phyloP scores from a whole-genome alignment of 2,329 filamentous ascomycete genomes.

The Hymenoscyphus linearis region DNA sequence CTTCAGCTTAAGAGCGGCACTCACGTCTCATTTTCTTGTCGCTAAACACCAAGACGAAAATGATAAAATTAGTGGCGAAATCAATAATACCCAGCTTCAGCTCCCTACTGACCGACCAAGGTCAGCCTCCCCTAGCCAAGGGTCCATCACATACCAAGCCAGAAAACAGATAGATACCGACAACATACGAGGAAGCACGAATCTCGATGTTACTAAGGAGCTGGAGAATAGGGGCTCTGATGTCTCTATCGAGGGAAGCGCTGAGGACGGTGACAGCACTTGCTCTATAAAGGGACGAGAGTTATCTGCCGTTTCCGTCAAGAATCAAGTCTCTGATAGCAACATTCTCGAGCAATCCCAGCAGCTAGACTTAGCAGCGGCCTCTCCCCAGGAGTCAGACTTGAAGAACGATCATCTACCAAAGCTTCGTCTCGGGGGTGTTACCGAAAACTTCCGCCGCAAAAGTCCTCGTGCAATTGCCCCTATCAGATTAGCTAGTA shows the following conservation, averaged over 20 bases:
- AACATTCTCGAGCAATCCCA: constrained; percentile 10
- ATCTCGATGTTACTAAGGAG: constrained; percentile 17
- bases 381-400: constrained; percentile 11
- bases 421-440: constrained; percentile 12
- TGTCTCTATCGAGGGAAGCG: constrained; percentile 13
- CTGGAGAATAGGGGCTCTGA: constrained; percentile 12
- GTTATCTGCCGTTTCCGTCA: constrained; percentile 12
- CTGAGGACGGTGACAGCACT: constrained; percentile 11
- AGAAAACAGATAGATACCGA: constrained; percentile 13
- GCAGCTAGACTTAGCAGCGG: constrained; percentile 8
- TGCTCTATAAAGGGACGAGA: constrained; percentile 13
- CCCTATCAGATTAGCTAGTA: constrained; percentile 10
- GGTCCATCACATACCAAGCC: constrained; percentile 14
- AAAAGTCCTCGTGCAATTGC: constrained; percentile 9
- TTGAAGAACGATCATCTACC: constrained; percentile 14
- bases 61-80: too few relatives aligned
- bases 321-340: constrained; percentile 15
- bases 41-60: constrained; percentile 12
- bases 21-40: constrained; percentile 13
- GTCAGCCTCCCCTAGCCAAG: constrained; percentile 13
- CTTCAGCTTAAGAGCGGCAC: constrained; percentile 11
- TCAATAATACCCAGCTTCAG: constrained; percentile 10
- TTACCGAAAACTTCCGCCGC: constrained; percentile 13
- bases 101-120: constrained; percentile 11
- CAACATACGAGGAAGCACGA: constrained; percentile 13